These are phyloP conservation scores for Protomyces arabidopsidicola DNA, from an alignment of 1,139 yeast genomes.

Conservation along the genomic window DNA sequence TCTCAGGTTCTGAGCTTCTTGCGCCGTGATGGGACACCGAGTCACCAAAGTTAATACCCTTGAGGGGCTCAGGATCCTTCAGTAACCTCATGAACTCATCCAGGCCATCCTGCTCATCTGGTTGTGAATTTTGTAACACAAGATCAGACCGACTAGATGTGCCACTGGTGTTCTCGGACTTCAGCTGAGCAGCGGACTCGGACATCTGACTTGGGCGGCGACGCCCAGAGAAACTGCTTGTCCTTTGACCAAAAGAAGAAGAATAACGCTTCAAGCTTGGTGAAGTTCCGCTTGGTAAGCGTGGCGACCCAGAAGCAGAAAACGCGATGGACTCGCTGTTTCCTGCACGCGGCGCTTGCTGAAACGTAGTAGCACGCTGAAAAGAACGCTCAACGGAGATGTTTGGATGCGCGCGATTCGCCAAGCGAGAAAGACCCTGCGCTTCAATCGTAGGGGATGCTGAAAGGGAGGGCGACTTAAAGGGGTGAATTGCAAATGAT, in stretches of 20 bases:
- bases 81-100: constrained; percentile 76
- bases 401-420: constrained; percentile 2
- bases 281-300: constrained; percentile 1
- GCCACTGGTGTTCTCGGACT: neutral
- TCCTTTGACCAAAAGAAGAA: constrained; percentile 12
- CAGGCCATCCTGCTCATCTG: constrained; percentile 58
- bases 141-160: constrained; percentile 17
- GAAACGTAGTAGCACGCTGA: constrained; percentile 1
- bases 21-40: constrained; percentile 8
- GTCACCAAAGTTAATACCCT: constrained; percentile 9
- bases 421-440: constrained; percentile 32
- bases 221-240: constrained; percentile 3
- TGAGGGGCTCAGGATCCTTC: constrained; percentile 43
- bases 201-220: constrained; percentile 20
- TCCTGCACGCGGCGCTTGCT: constrained; percentile 5
- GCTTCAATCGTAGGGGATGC: constrained; percentile 38
- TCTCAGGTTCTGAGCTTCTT: neutral
- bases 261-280: constrained; percentile 13
- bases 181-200: neutral
- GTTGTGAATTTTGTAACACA: neutral
- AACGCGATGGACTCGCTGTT: neutral
- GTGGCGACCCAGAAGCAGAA: constrained; percentile 1
- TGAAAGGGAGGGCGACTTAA: constrained; percentile 41
- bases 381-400: constrained; percentile 8
- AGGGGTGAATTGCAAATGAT: constrained; percentile 37